Evolutionary conservation across 2,329 filamentous ascomycete genomes (phyloP).

Genomic region (Cordyceps pruinosa): DNA sequence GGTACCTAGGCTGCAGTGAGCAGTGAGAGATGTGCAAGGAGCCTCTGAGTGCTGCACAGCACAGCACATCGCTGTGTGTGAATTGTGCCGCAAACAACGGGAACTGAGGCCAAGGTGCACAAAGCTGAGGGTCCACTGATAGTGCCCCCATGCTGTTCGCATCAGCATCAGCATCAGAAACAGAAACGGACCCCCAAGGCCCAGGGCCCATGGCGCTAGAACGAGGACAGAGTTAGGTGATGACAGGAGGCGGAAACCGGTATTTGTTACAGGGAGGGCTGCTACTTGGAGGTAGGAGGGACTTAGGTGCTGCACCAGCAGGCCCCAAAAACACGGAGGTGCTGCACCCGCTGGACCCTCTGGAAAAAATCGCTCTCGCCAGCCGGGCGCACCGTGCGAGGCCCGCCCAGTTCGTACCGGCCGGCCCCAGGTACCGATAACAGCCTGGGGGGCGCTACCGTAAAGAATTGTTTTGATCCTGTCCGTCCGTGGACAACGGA

Average conservation of each 20-base stretch:
- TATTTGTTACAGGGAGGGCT: neutral
- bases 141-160: neutral
- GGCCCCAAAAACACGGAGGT: neutral
- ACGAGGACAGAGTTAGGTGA: constrained; percentile 4
- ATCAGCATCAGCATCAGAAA: neutral
- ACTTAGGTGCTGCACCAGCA: no score
- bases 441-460: neutral
- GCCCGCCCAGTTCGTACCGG: constrained; percentile 2
- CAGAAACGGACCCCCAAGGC: neutral
- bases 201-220: constrained; percentile 5
- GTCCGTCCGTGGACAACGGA: neutral
- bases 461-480: neutral
- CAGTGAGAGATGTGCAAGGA: no score
- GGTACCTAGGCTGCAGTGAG: no score
- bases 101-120: no score
- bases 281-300: no score
- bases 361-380: constrained; percentile 4
- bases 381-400: constrained; percentile 7
- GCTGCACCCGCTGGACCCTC: neutral
- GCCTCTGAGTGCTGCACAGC: no score
- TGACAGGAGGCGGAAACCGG: neutral
- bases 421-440: constrained; percentile 6
- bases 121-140: constrained; percentile 5
- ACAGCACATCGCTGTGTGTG: no score
- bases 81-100: no score